Base-by-base conservation (phyloP, 768 basidiomycete species). In the Terana coerulea region DNA sequence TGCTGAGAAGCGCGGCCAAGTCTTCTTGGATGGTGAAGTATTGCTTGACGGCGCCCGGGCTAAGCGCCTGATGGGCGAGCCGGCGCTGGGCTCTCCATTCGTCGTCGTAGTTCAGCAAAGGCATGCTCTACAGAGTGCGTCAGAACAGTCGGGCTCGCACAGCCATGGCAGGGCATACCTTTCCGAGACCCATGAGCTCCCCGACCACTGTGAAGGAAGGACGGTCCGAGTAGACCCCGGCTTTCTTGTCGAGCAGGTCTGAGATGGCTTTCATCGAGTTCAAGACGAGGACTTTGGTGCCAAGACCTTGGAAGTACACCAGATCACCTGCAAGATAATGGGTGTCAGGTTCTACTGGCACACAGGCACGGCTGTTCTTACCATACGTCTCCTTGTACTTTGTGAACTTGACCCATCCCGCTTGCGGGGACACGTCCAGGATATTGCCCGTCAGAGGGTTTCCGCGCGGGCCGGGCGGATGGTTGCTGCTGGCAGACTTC, bases 171-270 rank as follows among this genome's bases (percentile, higher is more conserved):
- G 14, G 29, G 3, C 40, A 17, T 40, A 59, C 60, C 46, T 53
- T 35, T 11, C 36, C 56, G 53, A 67, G 43, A 2, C 56, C 57
- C 62, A 68, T 67, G 60, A 73, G 62, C 28, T 69, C 70, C 9
- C 71, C 67, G 7, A 66, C 66, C 42, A 75, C 68, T 1, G 64
- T 62, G 14, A 72, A 67, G 14, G 53, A 59, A 2, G 69, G 67
- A 4, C 68, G 58, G 33, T 46, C 17, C 5, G 34, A 46, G 29
- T 52, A 52, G 15, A 17, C 46, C 3, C 40, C 0, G 0, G 45
- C 46, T 3, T 55, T 17, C 60, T 55, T 55, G 52, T 55, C 52
- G 11, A 60, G 46, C 3, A 57, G 42, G 5, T 61, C 54, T 4
- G 46, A 52, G 3, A 67, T 54, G 2, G 58, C 51, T 14, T 64